A percentile compares a stretch with the other conserved stretches of the same genome.
phyloP scores from a whole-genome alignment of 805 yeast species.

The Metschnikowia kunwiensis region DNA sequence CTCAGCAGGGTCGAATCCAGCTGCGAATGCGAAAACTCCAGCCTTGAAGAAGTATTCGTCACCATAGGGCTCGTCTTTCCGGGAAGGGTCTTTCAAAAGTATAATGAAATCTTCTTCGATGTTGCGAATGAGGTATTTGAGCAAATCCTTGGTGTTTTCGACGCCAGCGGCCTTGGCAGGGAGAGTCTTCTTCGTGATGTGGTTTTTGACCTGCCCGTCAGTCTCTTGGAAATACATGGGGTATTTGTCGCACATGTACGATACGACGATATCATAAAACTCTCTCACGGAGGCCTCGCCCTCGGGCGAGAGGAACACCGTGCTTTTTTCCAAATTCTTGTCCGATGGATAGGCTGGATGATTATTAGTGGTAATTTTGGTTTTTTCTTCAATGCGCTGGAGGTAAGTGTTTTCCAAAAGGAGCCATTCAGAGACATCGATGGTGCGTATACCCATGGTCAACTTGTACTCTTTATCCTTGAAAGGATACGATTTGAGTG shows the following conservation, averaged over 20 bases:
- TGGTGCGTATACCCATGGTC: constrained; percentile 20
- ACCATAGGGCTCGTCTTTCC: constrained; percentile 28
- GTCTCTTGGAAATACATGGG: constrained; percentile 33
- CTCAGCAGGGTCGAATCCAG: constrained; percentile 41
- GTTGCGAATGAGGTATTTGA: constrained; percentile 25
- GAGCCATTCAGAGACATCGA: constrained; percentile 40
- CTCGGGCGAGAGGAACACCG: constrained; percentile 34
- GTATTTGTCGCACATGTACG: constrained; percentile 36
- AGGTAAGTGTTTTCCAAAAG: constrained; percentile 37
- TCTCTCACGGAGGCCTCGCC: constrained; percentile 35
- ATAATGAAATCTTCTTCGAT: constrained; percentile 44
- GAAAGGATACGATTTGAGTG: constrained; percentile 43
- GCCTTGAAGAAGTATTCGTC: constrained; percentile 42
- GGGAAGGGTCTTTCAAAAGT: constrained; percentile 32
- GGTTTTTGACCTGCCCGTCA: constrained; percentile 23
- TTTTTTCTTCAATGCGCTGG: constrained; percentile 26
- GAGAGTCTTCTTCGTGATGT: constrained; percentile 25
- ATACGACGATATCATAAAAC: constrained; percentile 29
- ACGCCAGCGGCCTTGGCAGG: constrained; percentile 17
- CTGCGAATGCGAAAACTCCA: constrained; percentile 45
- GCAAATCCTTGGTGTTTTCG: constrained; percentile 15
- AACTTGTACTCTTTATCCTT: constrained; percentile 50
- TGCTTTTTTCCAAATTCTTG: constrained; percentile 26
- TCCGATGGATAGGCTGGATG: constrained; percentile 32
- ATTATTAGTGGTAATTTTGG: constrained; percentile 26